Conservation (phyloP, 495 filamentous ascomycete genomes). For the Trichocladium uniseriatum region DNA sequence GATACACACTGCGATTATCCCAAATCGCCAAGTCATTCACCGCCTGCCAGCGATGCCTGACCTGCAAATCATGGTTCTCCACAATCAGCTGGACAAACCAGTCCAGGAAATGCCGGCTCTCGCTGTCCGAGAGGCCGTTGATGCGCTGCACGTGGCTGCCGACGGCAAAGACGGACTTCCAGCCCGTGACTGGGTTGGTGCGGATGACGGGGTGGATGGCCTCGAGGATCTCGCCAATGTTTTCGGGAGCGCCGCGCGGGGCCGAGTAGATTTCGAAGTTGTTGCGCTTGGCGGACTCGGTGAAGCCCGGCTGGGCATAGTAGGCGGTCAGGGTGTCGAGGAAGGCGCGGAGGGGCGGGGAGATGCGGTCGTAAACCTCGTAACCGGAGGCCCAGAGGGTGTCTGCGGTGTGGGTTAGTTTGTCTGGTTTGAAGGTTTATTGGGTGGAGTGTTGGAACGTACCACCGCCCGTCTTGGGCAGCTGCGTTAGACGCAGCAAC, state of each 20-base stretch:
- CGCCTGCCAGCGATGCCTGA: conserved; percentile 56
- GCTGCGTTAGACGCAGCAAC: conserved; percentile 46
- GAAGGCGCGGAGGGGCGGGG: conserved; percentile 53
- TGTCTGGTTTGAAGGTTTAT: too few relatives aligned
- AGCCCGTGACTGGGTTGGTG: conserved; percentile 76
- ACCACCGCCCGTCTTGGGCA: conserved; percentile 67
- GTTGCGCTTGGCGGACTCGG: conserved; percentile 44
- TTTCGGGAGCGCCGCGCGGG: conserved; percentile 57
- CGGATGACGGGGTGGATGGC: conserved; percentile 65
- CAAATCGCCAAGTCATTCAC: conserved; percentile 65
- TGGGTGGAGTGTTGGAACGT: conserved; percentile 13
- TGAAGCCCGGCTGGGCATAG: conserved; percentile 54
- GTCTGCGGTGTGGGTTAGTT: conserved; percentile 31
- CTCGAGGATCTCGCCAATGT: conserved; percentile 51
- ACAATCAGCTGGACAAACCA: conserved; percentile 56
- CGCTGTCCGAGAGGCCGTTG: conserved; percentile 57
- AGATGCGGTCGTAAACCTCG: conserved; percentile 70
- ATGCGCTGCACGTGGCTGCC: conserved; percentile 53
- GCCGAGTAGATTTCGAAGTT: conserved; percentile 47
- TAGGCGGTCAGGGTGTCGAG: conserved; percentile 60
- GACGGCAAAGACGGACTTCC: conserved; percentile 62
- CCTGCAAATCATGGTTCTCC: conserved; percentile 76
- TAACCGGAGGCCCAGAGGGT: conserved; percentile 72
- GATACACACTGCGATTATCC: conserved; percentile 66
- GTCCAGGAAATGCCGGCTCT: conserved; percentile 52